phyloP scores from a whole-genome alignment of 2,329 filamentous ascomycete species.

The Aspergillus sp. region DNA sequence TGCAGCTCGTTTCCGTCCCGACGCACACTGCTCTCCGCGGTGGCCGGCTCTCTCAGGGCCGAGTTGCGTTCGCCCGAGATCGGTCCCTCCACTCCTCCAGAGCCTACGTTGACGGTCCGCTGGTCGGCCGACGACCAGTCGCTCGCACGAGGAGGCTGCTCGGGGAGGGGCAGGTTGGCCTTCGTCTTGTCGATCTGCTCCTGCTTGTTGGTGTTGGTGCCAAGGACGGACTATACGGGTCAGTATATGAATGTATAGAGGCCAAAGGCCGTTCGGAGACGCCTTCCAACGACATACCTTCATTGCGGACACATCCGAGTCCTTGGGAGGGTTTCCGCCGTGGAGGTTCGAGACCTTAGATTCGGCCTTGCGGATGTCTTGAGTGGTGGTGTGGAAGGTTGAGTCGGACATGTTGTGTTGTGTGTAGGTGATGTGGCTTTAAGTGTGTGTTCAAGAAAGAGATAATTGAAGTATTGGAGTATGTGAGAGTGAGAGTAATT shows the following conservation, averaged over 20 bases:
- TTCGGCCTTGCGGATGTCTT: conserved; percentile 50
- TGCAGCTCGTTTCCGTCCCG: conserved; percentile 51
- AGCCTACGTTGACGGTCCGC: conserved; percentile 67
- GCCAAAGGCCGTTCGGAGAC: not conserved
- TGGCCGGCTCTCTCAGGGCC: conserved; percentile 59
- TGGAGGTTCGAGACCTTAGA: conserved; percentile 39
- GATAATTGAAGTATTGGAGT: not conserved
- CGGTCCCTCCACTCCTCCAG: conserved; percentile 55
- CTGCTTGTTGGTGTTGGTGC: conserved; percentile 51
- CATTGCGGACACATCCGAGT: conserved; percentile 45
- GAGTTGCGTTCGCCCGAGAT: conserved; percentile 48
- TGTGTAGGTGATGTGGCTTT: not conserved
- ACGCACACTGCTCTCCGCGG: conserved; percentile 54
- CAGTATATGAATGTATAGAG: not conserved
- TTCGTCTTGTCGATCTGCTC: conserved; percentile 66
- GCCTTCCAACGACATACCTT: conserved; percentile 38
- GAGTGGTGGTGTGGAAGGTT: conserved; percentile 49
- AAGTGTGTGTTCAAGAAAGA: not conserved
- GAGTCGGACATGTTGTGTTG: conserved; percentile 12
- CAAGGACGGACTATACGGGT: conserved; percentile 36
- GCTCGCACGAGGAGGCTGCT: conserved; percentile 70
- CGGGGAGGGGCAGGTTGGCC: conserved; percentile 74
- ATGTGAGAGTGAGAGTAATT: not conserved
- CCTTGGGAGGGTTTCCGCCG: conserved; percentile 41
- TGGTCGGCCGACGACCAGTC: conserved; percentile 75